Conservation (phyloP, 176 grass and related monocot species). For the Carex cristatella region DNA sequence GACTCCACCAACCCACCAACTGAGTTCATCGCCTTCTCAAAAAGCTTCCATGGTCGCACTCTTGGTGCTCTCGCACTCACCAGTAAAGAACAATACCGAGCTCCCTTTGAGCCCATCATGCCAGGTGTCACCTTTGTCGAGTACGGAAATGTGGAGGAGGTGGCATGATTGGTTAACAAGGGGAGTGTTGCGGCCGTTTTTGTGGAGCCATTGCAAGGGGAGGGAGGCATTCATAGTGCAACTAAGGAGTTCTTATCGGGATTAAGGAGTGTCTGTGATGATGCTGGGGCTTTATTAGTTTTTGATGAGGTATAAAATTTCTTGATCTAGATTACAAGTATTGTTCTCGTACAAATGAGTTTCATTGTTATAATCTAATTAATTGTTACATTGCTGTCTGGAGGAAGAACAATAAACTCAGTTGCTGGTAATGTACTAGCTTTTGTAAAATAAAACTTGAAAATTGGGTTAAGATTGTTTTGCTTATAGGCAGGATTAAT, state of each 20-base stretch:
- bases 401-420: background rate
- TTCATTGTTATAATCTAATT: background rate
- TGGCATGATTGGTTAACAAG: constrained; percentile 35
- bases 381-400: background rate
- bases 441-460: background rate
- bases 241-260: constrained; percentile 68
- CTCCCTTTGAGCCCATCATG: constrained; percentile 71
- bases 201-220: constrained; percentile 82
- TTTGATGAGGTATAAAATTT: constrained; percentile 80
- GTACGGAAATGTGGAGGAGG: constrained; percentile 58
- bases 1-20: constrained; percentile 22
- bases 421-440: background rate
- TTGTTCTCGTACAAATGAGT: background rate
- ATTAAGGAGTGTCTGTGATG: constrained; percentile 57
- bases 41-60: constrained; percentile 86
- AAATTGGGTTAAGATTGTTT: background rate
- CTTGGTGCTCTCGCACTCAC: constrained; percentile 75
- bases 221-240: constrained; percentile 77
- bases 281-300: constrained; percentile 55
- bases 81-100: constrained; percentile 66
- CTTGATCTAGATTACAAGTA: background rate
- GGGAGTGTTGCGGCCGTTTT: constrained; percentile 74
- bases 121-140: constrained; percentile 55
- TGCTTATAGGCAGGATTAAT: background rate
- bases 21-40: constrained; percentile 62